Conservation (phyloP, 495 filamentous ascomycete species). For the Oidiodendron maius region DNA sequence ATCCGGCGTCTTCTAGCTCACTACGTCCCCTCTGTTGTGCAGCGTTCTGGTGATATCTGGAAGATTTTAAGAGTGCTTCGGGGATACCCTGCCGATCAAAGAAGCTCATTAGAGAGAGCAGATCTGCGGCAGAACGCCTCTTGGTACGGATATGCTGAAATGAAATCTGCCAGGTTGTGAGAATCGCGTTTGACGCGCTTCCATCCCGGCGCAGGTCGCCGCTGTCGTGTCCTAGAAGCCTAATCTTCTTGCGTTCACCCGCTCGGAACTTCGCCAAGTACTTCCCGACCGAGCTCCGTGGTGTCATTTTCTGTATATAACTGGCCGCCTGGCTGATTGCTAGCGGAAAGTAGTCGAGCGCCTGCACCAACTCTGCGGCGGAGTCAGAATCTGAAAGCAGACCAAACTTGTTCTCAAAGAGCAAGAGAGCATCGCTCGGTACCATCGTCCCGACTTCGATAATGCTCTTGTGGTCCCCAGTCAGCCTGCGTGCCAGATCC, state of each 20-base stretch:
- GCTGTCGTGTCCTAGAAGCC: conserved; percentile 29
- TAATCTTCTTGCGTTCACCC: conserved; percentile 27
- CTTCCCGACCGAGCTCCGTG: conserved; percentile 27
- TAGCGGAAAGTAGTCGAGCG: conserved; percentile 41
- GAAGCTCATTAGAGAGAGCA: too few relatives aligned
- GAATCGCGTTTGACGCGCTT: conserved; percentile 30
- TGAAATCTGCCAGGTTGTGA: conserved; percentile 38
- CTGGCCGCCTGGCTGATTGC: conserved; percentile 44
- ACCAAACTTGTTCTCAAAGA: conserved; percentile 20
- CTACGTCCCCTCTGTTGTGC: too few relatives aligned
- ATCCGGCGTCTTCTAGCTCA: too few relatives aligned
- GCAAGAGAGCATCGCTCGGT: conserved; percentile 25
- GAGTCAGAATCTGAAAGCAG: not conserved
- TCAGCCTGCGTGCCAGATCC: conserved; percentile 22
- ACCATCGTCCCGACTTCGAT: conserved; percentile 26
- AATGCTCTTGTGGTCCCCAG: conserved; percentile 28
- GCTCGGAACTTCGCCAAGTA: conserved; percentile 26
- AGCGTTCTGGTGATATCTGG: not conserved
- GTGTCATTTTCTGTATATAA: conserved; percentile 28
- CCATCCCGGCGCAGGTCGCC: conserved; percentile 33
- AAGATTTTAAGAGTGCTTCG: conserved; percentile 10
- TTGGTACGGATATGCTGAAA: conserved; percentile 34
- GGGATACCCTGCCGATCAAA: conserved; percentile 27
- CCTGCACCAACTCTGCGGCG: conserved; percentile 24
- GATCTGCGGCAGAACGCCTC: conserved; percentile 22